Evolutionary conservation across 148 eudicot genomes (phyloP).

Genomic region (Rheum nobile): DNA sequence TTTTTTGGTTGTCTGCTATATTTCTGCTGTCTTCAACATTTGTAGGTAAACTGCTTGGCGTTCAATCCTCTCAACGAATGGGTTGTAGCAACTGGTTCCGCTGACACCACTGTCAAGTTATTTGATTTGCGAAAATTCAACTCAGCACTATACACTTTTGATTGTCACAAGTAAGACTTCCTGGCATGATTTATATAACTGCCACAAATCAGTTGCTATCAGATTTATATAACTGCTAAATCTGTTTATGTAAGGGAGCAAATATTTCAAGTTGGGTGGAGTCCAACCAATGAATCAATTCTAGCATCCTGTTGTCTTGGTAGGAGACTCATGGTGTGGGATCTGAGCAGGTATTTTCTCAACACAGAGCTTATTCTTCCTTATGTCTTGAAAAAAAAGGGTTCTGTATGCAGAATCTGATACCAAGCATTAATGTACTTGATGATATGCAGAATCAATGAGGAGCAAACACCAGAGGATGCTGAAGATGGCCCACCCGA

Average conservation of each 20-base stretch:
- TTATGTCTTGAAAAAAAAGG: too few species aligned
- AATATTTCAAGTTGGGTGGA: constrained; percentile 95
- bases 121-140: constrained; percentile 53
- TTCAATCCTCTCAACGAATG: constrained; percentile 81
- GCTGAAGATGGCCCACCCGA: constrained; percentile 93
- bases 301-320: constrained; percentile 94
- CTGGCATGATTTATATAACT: background rate
- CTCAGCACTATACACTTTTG: constrained; percentile 58
- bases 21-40: background rate
- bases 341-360: constrained; percentile 77
- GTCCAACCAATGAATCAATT: constrained; percentile 76
- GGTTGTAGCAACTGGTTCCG: constrained; percentile 68
- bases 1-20: background rate
- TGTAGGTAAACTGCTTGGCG: constrained; percentile 67
- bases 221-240: background rate
- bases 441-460: constrained; percentile 42
- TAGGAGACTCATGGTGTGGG: constrained; percentile 93
- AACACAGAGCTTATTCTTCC: background rate
- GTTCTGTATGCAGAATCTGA: background rate
- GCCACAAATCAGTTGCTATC: background rate
- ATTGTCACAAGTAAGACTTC: constrained; percentile 68
- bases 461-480: constrained; percentile 66
- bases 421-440: background rate
- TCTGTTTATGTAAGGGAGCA: constrained; percentile 49
- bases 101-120: constrained; percentile 60